A percentile compares a stretch with the other conserved stretches of the same genome.
These are phyloP conservation scores for Cryptomeria japonica DNA, from an alignment of 75 land plant species.

Conservation along the genomic window DNA sequence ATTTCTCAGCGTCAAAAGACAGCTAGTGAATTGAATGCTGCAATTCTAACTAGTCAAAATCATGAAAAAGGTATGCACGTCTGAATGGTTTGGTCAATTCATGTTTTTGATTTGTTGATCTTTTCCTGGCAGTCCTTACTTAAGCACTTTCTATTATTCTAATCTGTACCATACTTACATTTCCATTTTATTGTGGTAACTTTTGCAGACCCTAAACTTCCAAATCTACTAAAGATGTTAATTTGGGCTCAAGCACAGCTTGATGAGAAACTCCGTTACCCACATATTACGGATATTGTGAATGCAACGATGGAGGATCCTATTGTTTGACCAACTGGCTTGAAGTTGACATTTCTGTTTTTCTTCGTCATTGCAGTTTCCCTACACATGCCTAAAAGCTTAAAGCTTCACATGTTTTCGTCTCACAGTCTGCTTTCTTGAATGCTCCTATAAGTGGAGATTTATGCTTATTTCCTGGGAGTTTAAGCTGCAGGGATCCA, in stretches of 20 bases:
- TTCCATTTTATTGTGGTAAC: constrained; percentile 1
- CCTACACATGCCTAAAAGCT: not conserved
- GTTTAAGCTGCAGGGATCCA: not conserved
- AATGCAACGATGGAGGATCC: constrained; percentile 49
- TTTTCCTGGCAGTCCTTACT: not conserved
- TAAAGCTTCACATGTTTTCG: not conserved
- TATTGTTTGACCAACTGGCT: not conserved
- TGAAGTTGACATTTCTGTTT: not conserved
- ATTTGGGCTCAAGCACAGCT: constrained; percentile 57
- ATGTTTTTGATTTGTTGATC: constrained; percentile 7
- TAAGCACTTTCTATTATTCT: not conserved
- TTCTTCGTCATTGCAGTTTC: not conserved
- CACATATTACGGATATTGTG: constrained; percentile 41
- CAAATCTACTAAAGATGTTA: constrained; percentile 44
- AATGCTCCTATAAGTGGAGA: not conserved
- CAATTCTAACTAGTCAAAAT: constrained; percentile 57
- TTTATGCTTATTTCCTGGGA: not conserved
- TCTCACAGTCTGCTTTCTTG: not conserved
- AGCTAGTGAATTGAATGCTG: constrained; percentile 59
- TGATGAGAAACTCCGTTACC: constrained; percentile 42
- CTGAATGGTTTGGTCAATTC: not conserved
- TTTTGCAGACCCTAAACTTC: constrained; percentile 47
- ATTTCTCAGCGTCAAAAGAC: constrained; percentile 55
- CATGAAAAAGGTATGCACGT: constrained; percentile 46
- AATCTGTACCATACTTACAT: not conserved